Base-by-base conservation (phyloP, 306 rosid genomes). In the Vachellia collinsii region DNA sequence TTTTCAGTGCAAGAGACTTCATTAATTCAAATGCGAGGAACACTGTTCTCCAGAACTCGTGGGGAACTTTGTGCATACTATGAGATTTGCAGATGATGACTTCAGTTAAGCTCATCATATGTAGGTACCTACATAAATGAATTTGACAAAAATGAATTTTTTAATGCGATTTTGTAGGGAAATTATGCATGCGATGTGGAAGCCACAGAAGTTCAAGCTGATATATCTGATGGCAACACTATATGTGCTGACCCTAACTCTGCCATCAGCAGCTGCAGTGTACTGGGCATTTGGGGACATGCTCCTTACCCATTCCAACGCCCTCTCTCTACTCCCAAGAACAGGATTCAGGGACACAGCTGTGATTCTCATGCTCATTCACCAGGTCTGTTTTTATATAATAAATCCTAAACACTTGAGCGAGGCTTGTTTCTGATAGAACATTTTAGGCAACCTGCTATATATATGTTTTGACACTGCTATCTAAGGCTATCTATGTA, bases 111-210 rank as follows among this genome's bases (percentile, higher is more conserved):
- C 48, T 53, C 59, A 53, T 66, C 72, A 39, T 29, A 29, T 29
- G 34, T 29, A 29, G 34, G 34, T n/a, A n/a, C n/a, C n/a, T n/a
- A n/a, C n/a, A n/a, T n/a, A n/a, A n/a, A n/a, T 75, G 68, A 61
- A 62, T 74, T 79, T 80, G 66, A 84, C 63, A 64, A 14, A 25
- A 6, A 54, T 25, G 11, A 64, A 82, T 67, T 65, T 63, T 67
- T 65, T 63, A 16, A 59, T 61, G 66, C 51, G 16, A 67, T 14
- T 47, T 59, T 86, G 87, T 58, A 95, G 99, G 88, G 98, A 95
- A 86, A 91, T 95, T 16, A 95, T 95, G 99, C 98, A 95, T 89
- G 99, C 99, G 42, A 95, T 95, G 98, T 95, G 99, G 99, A 95
- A 95, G 87, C 99, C 99, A 78, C 99, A 90, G 83, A 95, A 95